Evolutionary conservation across 306 rosid species (phyloP), one percentile per base, ranked within the genome.

Genomic region (Trifolium dubium): DNA sequence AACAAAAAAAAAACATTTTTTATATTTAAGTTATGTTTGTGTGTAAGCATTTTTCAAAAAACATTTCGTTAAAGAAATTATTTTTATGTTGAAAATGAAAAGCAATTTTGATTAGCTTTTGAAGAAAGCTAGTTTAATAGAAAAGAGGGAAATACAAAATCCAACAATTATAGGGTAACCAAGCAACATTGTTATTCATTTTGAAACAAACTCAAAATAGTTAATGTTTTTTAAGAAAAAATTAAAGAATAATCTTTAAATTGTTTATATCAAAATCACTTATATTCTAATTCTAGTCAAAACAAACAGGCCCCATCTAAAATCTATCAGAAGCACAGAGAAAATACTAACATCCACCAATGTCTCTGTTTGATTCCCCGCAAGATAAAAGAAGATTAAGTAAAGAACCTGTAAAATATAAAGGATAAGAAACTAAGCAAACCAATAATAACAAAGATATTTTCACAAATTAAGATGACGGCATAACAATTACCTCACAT

Each of bases 331-430:
- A 32, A 70, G 43, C 18, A 32, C 19, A 44, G 15, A 11, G 15
- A 18, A 40, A 77, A 47, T 46, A 78, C 98, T 87, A 81, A 95
- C 99, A 67, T 86, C 87, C 78, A 83, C 60, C 86, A 92, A 81
- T 47, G 79, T 87, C 84, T 85, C 90, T 7, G 85, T 71, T 72
- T 90, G 85, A 41, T 78, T 86, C 82, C 86, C 92, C 69, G 89
- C 83, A 67, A 92, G 84, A 73, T 86, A 90, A 87, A 92, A 95
- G 66, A 95, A 85, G 59, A 81, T 74, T 55, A 95, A 74, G 83
- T 95, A 95, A 40, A 95, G 97, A 69, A 89, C 99, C 99, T 95
- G 77, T 19, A 64, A 13, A 73, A 64, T 75, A 64, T 59, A 59
- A 83, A 69, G 61, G 75, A 64, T 86, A 74, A 64, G 74, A 77